Percentiles rank a stretch among this genome's conserved stretches.
These are phyloP conservation scores for Linnemannia zychae DNA, from an alignment of 192 early-diverging fungal genomes.

Conservation along the genomic window DNA sequence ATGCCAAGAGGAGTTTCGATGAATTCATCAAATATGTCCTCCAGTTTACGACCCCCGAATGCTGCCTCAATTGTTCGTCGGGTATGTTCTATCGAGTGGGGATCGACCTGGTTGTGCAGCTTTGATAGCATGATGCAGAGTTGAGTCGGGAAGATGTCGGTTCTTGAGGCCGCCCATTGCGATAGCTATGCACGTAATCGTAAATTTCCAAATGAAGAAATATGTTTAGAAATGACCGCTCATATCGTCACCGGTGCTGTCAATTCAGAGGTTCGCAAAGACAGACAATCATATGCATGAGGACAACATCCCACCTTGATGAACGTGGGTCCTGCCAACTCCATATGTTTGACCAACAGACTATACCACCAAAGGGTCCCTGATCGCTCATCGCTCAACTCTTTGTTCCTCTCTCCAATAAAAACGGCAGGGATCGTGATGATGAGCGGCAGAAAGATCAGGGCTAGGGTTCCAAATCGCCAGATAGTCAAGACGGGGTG, in stretches of 20 bases:
- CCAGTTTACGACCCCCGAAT: constrained; percentile 73
- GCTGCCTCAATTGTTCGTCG: constrained; percentile 71
- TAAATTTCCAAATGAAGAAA: background rate
- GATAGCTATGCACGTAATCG: constrained; percentile 67
- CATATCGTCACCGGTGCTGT: background rate
- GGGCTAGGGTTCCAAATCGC: constrained; percentile 71
- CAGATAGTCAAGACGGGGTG: constrained; percentile 67
- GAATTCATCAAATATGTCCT: constrained; percentile 85
- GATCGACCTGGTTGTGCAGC: constrained; percentile 84
- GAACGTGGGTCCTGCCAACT: constrained; percentile 93
- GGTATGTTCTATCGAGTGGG: constrained; percentile 83
- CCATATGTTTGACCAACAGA: constrained; percentile 83
- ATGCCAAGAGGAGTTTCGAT: constrained; percentile 86
- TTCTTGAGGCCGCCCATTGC: constrained; percentile 95
- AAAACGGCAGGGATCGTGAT: constrained; percentile 69
- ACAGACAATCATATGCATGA: background rate
- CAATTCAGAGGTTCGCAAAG: background rate
- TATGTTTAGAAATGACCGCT: background rate
- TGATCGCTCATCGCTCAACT: constrained; percentile 64
- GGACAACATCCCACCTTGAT: constrained; percentile 76
- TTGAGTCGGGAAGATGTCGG: constrained; percentile 85
- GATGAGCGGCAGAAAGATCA: constrained; percentile 81
- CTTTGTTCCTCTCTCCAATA: constrained; percentile 62
- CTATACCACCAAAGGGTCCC: constrained; percentile 90
- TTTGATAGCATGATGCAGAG: constrained; percentile 81